Base-by-base conservation (phyloP, 306 rosid genomes). In the Astragalus membranaceus region DNA sequence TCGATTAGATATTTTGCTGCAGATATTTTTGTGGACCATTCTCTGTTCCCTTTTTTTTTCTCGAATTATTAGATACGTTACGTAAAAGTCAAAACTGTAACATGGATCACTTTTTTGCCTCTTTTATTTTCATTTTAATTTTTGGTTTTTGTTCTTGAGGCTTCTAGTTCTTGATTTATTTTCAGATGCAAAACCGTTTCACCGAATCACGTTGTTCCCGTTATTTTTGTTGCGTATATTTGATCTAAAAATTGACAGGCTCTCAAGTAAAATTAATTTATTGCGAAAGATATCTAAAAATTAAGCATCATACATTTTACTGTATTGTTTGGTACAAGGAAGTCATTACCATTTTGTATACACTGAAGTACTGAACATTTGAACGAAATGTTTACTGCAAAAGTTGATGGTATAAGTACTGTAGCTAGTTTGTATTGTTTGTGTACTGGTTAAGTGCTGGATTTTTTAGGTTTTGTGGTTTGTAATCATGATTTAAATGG, bases 11-110 rank as follows among this genome's bases (percentile, higher is more conserved):
- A 51, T 47, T 64, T 54, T 74, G 12, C 1, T 42, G 36, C 4
- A 11, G 36, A 50, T 35, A 5, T 72, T 67, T 43, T n/a, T 36
- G 74, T 74, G 85, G 77, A 23, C 77, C 82, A 62, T 57, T 23
- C 55, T 42, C 5, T 39, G 58, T 44, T 30, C 20, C 6, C 48
- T 64, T 73, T 29, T 23, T 51, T 53, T 11, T 4, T 44, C n/a
- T n/a, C n/a, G 23, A 49, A 13, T 69, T 64, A 13, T 32, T 11
- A 9, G 39, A 64, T 41, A 63, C 43, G 43, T 81, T 5, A 4
- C 56, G 16, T 43, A 1, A 41, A 41, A 32, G 9, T 53, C 14
- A 50, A 51, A 35, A 5, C 43, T 8, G 17, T n/a, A 53, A 39
- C 23, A 1, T 10, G 41, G 49, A 64, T 78, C 56, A 44, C 26